Percentiles rank a stretch among this genome's conserved stretches.
Conservation (phyloP, 768 basidiomycete species). For the Leccinum aurantiacum region DNA sequence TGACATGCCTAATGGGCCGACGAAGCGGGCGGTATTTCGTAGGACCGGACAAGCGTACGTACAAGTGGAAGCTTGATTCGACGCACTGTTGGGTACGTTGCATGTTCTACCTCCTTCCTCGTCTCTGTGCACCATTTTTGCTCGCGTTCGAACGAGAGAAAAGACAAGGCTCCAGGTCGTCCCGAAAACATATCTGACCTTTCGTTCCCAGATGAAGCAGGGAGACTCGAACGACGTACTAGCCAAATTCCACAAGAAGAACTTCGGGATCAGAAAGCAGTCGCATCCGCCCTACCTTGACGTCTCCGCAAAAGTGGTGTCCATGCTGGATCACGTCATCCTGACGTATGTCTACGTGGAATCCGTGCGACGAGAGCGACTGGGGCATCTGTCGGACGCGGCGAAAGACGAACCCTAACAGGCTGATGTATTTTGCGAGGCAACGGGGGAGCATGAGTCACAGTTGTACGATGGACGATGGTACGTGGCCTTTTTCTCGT, state of each 20-base stretch:
- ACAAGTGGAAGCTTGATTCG: slow-evolving; percentile 36
- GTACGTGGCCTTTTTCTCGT: not conserved
- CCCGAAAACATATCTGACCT: not conserved
- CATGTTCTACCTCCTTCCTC: slow-evolving; percentile 3
- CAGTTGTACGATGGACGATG: not conserved
- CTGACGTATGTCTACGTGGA: slow-evolving; percentile 30
- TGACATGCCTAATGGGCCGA: not conserved
- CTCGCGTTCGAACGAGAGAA: not conserved
- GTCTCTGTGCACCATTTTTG: not conserved
- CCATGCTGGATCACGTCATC: slow-evolving; percentile 30
- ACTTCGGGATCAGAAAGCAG: slow-evolving; percentile 22
- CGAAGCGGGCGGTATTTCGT: slow-evolving; percentile 34
- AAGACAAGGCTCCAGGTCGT: not conserved
- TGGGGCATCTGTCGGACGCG: slow-evolving; percentile 11
- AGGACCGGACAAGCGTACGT: slow-evolving; percentile 34
- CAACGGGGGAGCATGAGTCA: not conserved
- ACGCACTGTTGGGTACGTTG: slow-evolving; percentile 27
- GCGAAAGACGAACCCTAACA: not conserved
- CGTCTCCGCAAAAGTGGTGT: slow-evolving; percentile 17
- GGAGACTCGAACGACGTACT: slow-evolving; percentile 12
- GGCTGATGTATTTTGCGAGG: not conserved
- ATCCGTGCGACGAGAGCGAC: slow-evolving; percentile 25
- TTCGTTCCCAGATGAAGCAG: slow-evolving; percentile 23
- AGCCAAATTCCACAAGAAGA: slow-evolving; percentile 27
- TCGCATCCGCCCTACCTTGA: slow-evolving; percentile 29